These are phyloP conservation scores for Penstemon eatonii DNA, from an alignment of 257 asterid species.

Conservation along the genomic window DNA sequence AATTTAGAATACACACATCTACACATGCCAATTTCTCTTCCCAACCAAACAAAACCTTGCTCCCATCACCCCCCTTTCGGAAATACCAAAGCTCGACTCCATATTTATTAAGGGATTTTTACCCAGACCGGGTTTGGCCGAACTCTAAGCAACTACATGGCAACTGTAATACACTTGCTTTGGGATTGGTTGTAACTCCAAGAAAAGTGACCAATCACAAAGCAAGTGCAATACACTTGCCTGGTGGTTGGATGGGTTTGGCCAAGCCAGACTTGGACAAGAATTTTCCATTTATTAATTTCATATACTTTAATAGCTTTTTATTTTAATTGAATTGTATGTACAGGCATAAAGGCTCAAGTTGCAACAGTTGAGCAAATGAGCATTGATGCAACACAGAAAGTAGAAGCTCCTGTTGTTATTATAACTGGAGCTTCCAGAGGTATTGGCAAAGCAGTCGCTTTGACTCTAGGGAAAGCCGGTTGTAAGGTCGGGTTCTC, in stretches of 20 bases:
- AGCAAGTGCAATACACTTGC: no score
- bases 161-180: no score
- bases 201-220: no score
- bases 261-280: no score
- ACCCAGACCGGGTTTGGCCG: no score
- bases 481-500: conserved; percentile 79
- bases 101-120: not conserved
- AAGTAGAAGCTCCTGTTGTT: conserved; percentile 79
- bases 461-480: conserved; percentile 86
- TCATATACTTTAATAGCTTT: not conserved
- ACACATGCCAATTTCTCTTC: no score
- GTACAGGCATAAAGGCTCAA: conserved; percentile 70
- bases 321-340: conserved; percentile 11
- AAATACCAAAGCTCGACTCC: conserved; percentile 22
- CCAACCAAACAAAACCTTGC: conserved; percentile 7
- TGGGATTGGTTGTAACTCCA: no score
- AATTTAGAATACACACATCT: no score
- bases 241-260: no score
- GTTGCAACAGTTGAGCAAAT: conserved; percentile 60
- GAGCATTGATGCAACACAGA: conserved; percentile 44
- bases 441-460: conserved; percentile 94
- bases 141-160: no score
- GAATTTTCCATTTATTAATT: no score
- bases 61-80: conserved; percentile 24
- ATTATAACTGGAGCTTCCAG: conserved; percentile 94